Evolutionary conservation across 495 filamentous ascomycete species (phyloP), one percentile per base, ranked within the genome.

Genomic region (Platismatia glauca): DNA sequence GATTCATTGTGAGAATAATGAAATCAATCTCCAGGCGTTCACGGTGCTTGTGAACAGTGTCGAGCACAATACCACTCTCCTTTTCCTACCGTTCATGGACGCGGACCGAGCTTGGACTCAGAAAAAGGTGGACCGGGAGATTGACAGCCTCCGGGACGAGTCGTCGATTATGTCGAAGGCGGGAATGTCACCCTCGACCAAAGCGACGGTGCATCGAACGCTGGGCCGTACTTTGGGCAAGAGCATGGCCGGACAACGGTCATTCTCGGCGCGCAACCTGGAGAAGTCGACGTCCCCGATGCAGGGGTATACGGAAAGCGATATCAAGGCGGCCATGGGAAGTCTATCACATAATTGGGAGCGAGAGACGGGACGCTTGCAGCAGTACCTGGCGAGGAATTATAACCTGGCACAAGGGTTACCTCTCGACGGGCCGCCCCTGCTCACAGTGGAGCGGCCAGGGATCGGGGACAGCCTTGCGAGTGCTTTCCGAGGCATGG

Each of bases 1-100:
- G 68, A 77, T 92, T 11, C 76, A 89, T 64, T 91, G 89, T 70
- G 89, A 89, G 64, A 83, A 86, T 70, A 92, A 92, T 62, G 86
- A 86, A 59, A 89, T 92, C 65, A 86, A 85, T 58, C 79, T 91
- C 5, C 84, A 88, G 62, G 89, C 86, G 6, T 88, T 92, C 66
- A 90, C 88, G 3, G 86, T 88, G 8, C 73, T 92, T 16, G 84
- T 92, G 35, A 88, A 90, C 68, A 80, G 86, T 12, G 71, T 92
- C 16, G 81, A 87, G 63, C 79, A 80, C 22, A 92, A 92, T 67
- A 79, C 78, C 18, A 81, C 82, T 2, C 70, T 92, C 4, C 67
- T 88, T 27, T 84, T 82, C 59, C 77, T 92, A 20, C 86, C 89
- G 12, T 73, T 70, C 18, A 88, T 91, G 85, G 79, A 82, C 39